phyloP scores from a whole-genome alignment of 768 basidiomycete species.

The Psilocybe cubensis region DNA sequence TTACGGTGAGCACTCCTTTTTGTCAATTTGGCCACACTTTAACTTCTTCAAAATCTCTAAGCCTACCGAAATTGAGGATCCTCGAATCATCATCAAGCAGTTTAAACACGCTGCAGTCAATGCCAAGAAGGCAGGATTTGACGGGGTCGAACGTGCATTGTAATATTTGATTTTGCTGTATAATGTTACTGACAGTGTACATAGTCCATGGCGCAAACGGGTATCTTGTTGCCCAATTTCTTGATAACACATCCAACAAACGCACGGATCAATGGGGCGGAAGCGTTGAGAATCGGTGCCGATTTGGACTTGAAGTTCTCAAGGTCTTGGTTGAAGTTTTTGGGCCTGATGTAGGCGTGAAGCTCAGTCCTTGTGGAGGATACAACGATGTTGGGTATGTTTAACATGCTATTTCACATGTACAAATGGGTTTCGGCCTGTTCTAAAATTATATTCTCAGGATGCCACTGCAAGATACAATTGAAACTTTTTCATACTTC shows the following conservation, averaged over 20 bases:
- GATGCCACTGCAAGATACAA: slow-evolving; percentile 1
- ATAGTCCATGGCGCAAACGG: slow-evolving; percentile 47
- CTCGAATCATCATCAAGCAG: slow-evolving; percentile 35
- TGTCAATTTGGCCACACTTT: background rate
- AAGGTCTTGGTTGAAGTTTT: slow-evolving; percentile 43
- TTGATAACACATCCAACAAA: slow-evolving; percentile 45
- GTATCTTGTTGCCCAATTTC: slow-evolving; percentile 51
- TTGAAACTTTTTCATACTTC: slow-evolving; percentile 7
- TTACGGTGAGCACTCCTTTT: slow-evolving; percentile 30
- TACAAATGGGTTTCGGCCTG: background rate
- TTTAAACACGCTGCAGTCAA: slow-evolving; percentile 48
- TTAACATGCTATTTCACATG: slow-evolving; percentile 16
- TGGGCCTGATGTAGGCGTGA: slow-evolving; percentile 47
- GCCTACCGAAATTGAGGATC: slow-evolving; percentile 47
- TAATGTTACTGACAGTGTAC: background rate
- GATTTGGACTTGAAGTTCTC: slow-evolving; percentile 55
- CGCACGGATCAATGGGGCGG: slow-evolving; percentile 65
- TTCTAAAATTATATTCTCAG: too few relatives aligned
- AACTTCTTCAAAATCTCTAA: slow-evolving; percentile 4
- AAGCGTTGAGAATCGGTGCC: slow-evolving; percentile 54
- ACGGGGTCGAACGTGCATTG: slow-evolving; percentile 49
- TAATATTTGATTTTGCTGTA: background rate
- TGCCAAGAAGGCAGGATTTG: slow-evolving; percentile 54
- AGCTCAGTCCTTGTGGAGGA: slow-evolving; percentile 44
- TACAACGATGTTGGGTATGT: slow-evolving; percentile 46